Conservation (phyloP, 768 basidiomycete genomes). For the Agaricus sinodeliciosus region DNA sequence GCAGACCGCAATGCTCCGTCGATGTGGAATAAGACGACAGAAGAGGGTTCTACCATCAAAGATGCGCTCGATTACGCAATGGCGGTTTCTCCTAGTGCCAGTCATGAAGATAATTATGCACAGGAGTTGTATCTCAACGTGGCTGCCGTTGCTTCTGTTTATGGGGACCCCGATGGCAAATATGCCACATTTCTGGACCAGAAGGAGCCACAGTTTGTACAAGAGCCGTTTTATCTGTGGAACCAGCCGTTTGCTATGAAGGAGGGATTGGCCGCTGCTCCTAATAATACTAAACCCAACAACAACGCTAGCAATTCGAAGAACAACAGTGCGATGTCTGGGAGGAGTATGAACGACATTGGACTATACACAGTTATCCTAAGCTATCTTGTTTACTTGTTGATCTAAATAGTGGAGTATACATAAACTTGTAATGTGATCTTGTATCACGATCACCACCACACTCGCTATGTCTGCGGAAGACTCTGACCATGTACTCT, state of each 20-base stretch:
- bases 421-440: background rate
- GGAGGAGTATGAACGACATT: background rate
- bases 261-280: conserved; percentile 9
- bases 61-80: conserved; percentile 55
- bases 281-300: background rate
- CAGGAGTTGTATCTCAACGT: conserved; percentile 51
- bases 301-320: background rate
- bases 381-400: conserved; percentile 1
- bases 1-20: conserved; percentile 28
- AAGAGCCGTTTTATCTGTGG: conserved; percentile 46
- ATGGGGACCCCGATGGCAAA: conserved; percentile 57
- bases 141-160: conserved; percentile 48
- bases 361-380: conserved; percentile 1
- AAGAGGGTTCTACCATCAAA: conserved; percentile 48
- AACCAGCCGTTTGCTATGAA: conserved; percentile 39
- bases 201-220: conserved; percentile 30
- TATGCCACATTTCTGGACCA: conserved; percentile 42
- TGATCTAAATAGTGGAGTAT: conserved; percentile 1
- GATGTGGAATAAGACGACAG: conserved; percentile 46
- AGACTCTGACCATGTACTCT: background rate
- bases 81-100: conserved; percentile 28
- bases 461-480: conserved; percentile 1
- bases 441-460: background rate
- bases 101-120: conserved; percentile 29
- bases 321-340: background rate